Percentiles rank a stretch among this genome's conserved stretches.
These are phyloP conservation scores for Globisporangium takayamanum DNA, from an alignment of 352 stramenopile species.

Conservation along the genomic window DNA sequence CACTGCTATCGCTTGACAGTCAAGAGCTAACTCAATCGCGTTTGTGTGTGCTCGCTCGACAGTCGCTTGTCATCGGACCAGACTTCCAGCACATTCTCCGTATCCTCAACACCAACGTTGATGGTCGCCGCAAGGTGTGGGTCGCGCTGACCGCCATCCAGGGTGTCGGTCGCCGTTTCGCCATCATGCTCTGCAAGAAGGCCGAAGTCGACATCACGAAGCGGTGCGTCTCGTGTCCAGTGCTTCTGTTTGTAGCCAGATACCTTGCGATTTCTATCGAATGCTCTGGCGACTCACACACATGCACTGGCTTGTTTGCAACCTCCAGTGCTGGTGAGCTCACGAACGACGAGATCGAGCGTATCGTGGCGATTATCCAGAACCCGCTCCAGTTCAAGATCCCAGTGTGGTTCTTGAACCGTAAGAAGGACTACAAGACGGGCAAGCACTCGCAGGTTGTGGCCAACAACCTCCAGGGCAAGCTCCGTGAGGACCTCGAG, in stretches of 20 bases:
- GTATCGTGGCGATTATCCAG: slow-evolving; percentile 98
- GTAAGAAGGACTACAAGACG: slow-evolving; percentile 99
- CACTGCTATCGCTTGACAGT: neutral
- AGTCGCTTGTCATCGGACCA: slow-evolving; percentile 89
- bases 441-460: slow-evolving; percentile 99
- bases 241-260: neutral
- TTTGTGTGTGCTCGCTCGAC: slow-evolving; percentile 5
- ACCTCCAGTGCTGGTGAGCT: slow-evolving; percentile 90
- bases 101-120: slow-evolving; percentile 99
- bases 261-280: neutral
- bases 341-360: slow-evolving; percentile 99
- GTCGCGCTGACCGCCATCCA: slow-evolving; percentile 81
- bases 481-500: slow-evolving; percentile 99
- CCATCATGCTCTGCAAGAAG: slow-evolving; percentile 99
- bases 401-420: slow-evolving; percentile 99
- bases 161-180: slow-evolving; percentile 82
- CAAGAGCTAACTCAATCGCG: neutral
- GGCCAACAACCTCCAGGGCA: slow-evolving; percentile 97
- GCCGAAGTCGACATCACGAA: slow-evolving; percentile 99
- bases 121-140: slow-evolving; percentile 95
- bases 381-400: slow-evolving; percentile 99
- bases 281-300: too few species aligned
- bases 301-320: too few species aligned
- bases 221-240: slow-evolving; percentile 36
- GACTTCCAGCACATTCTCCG: slow-evolving; percentile 99